phyloP scores from a whole-genome alignment of 768 basidiomycete species.

The Lyophyllum shimeji region DNA sequence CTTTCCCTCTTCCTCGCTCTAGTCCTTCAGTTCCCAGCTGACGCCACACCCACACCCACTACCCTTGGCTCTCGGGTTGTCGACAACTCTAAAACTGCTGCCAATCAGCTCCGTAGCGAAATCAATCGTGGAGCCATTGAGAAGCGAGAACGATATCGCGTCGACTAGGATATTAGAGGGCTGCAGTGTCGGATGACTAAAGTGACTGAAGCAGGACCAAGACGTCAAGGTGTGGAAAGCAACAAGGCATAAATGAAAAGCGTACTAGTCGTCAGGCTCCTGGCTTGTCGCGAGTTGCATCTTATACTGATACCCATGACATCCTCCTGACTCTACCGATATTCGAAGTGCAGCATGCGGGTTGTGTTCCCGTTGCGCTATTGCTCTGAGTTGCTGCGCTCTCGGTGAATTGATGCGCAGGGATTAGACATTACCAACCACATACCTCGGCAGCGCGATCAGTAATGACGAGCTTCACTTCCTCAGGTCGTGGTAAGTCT shows the following conservation, averaged over 20 bases:
- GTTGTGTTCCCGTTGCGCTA: constrained; percentile 65
- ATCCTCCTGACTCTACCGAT: constrained; percentile 90
- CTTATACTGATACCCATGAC: constrained; percentile 97
- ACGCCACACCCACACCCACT: constrained; percentile 94
- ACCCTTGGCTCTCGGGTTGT: constrained; percentile 91
- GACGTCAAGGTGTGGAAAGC: constrained; percentile 1
- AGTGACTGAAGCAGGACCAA: constrained; percentile 45
- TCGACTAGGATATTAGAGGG: constrained; percentile 84
- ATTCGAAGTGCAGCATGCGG: constrained; percentile 72
- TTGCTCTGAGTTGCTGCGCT: constrained; percentile 72
- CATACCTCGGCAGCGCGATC: constrained; percentile 76
- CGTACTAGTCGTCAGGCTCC: constrained; percentile 84
- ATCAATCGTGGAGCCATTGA: constrained; percentile 89
- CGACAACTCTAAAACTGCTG: constrained; percentile 77
- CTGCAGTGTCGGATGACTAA: constrained; percentile 67
- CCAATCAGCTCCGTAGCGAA: constrained; percentile 95
- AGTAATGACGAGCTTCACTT: constrained; percentile 60
- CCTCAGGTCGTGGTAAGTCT: constrained; percentile 51
- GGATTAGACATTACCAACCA: background rate
- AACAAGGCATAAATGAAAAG: constrained; percentile 11
- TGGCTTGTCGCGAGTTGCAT: constrained; percentile 71
- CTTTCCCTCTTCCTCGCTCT: background rate
- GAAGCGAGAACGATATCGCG: constrained; percentile 75
- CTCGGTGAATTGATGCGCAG: background rate
- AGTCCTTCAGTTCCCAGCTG: constrained; percentile 85